phyloP scores from a whole-genome alignment of 306 rosid species.

The Rosa persica region DNA sequence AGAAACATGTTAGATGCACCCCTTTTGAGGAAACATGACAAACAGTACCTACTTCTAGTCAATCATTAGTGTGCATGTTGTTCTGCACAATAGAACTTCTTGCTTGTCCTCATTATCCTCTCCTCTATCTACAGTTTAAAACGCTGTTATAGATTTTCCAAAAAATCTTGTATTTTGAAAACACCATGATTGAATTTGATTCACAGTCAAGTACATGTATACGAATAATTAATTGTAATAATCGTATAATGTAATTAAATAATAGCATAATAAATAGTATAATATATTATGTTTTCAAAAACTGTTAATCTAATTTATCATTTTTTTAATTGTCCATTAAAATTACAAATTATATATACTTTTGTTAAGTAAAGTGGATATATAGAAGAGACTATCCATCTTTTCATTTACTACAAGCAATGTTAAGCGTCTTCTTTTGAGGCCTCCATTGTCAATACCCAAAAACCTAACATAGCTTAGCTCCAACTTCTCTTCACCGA shows the following conservation, averaged over 20 bases:
- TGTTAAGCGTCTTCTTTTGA: background rate
- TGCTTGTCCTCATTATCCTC: background rate
- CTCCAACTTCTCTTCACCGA: background rate
- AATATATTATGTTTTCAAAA: no score
- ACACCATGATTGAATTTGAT: background rate
- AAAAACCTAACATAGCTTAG: background rate
- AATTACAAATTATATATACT: no score
- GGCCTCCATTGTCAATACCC: background rate
- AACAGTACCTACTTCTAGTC: background rate
- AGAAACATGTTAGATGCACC: background rate
- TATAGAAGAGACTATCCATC: background rate
- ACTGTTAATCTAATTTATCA: no score
- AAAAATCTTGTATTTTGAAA: background rate
- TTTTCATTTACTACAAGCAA: background rate
- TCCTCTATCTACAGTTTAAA: background rate
- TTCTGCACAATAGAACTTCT: slow-evolving; percentile 4
- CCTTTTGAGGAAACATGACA: slow-evolving; percentile 1
- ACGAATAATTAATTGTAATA: no score
- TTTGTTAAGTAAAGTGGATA: no score
- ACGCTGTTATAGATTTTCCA: background rate
- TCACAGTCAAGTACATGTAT: background rate
- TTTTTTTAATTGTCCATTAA: no score
- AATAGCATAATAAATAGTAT: no score
- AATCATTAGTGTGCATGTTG: slow-evolving; percentile 10
- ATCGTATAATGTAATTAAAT: no score